A percentile compares a stretch with the other conserved stretches of the same genome.
Conservation (phyloP, 78 protist species). For the Dictyostelium capitatum region DNA sequence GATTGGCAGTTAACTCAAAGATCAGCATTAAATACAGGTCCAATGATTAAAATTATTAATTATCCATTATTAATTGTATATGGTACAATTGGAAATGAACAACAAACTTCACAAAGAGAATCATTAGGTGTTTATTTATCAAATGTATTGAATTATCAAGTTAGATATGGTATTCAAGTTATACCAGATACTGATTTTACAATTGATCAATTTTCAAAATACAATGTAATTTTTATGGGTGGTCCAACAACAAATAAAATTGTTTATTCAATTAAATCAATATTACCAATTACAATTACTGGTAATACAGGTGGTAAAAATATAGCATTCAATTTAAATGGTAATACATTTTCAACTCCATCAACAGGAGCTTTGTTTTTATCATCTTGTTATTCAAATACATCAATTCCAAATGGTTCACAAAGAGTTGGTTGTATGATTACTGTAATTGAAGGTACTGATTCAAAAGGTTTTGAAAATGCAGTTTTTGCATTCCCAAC, state of each 20-base stretch:
- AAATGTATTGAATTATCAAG: conserved; percentile 36
- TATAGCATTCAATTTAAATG: neutral
- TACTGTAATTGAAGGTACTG: conserved; percentile 45
- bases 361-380: conserved; percentile 11
- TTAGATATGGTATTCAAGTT: conserved; percentile 25
- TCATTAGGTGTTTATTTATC: conserved; percentile 23
- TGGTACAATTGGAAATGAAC: conserved; percentile 41
- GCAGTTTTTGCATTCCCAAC: conserved; percentile 45
- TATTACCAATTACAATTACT: conserved; percentile 36
- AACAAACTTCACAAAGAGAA: neutral
- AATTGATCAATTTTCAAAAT: neutral
- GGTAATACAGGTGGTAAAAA: neutral
- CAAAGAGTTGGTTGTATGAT: conserved; percentile 46
- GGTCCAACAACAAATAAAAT: conserved; percentile 34
- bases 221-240: conserved; percentile 31
- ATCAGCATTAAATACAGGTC: conserved; percentile 40
- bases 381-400: conserved; percentile 21
- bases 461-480: conserved; percentile 12
- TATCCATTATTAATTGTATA: conserved; percentile 32
- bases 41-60: conserved; percentile 28
- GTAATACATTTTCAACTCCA: neutral
- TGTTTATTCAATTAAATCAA: neutral
- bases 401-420: neutral
- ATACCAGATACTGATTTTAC: conserved; percentile 33
- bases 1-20: conserved; percentile 29